phyloP scores from a whole-genome alignment of 805 yeast genomes.

The Candida verbasci region DNA sequence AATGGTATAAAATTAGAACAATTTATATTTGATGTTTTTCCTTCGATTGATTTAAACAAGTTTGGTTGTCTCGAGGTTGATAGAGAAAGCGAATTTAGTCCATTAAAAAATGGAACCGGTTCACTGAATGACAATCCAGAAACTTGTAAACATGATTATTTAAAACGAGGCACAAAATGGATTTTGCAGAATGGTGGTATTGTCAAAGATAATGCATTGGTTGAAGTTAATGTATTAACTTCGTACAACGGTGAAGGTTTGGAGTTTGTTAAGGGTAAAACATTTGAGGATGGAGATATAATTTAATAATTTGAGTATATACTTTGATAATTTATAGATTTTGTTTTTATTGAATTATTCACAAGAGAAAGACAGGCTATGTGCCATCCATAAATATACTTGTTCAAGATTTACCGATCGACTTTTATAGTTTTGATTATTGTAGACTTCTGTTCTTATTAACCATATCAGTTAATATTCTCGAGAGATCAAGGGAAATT shows the following conservation, averaged over 20 bases:
- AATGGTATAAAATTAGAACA: constrained; percentile 96
- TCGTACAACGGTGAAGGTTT: constrained; percentile 77
- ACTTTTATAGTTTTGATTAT: no score
- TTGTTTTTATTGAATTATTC: no score
- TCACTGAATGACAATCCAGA: constrained; percentile 81
- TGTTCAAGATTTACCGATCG: no score
- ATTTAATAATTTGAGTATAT: no score
- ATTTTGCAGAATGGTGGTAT: constrained; percentile 63
- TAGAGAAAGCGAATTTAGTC: constrained; percentile 83
- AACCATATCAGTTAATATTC: no score
- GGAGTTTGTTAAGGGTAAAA: constrained; percentile 48
- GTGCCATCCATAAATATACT: no score
- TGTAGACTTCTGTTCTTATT: no score
- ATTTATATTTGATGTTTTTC: constrained; percentile 94
- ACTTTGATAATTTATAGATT: no score
- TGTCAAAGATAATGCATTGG: constrained; percentile 42
- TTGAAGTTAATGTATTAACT: constrained; percentile 74
- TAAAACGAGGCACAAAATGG: constrained; percentile 74
- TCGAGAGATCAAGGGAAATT: no score
- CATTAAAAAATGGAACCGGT: constrained; percentile 86
- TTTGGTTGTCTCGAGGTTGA: constrained; percentile 93
- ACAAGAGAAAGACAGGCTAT: no score
- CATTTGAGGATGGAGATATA: constrained; percentile 29
- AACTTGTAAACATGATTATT: constrained; percentile 64
- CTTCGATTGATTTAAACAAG: constrained; percentile 59